Evolutionary conservation across 1,284 basidiomycete genomes (phyloP).

Genomic region (Ceratobasidium theobromae): DNA sequence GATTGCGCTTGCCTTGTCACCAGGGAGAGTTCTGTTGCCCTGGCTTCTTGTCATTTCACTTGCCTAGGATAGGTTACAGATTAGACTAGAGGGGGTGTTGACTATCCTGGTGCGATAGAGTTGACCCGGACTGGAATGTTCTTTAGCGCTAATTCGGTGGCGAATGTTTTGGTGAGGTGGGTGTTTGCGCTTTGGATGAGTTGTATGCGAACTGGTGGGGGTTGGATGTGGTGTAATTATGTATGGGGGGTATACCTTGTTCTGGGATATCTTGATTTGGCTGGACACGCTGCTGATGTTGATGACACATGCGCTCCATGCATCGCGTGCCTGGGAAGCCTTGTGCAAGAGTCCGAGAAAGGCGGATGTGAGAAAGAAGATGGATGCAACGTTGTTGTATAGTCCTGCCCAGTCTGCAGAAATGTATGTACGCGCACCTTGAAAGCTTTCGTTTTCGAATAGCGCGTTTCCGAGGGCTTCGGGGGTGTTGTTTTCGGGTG

Average conservation of each 20-base stretch:
- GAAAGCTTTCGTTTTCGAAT: conserved; percentile 65
- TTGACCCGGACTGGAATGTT: conserved; percentile 54
- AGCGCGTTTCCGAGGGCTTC: conserved; percentile 65
- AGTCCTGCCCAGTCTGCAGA: conserved; percentile 12
- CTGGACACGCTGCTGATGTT: conserved; percentile 79
- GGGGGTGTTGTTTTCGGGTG: conserved; percentile 60
- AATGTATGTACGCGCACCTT: conserved; percentile 36
- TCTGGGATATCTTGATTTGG: conserved; percentile 64
- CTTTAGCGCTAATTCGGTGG: conserved; percentile 71
- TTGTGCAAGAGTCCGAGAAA: conserved; percentile 69
- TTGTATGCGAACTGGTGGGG: conserved; percentile 69
- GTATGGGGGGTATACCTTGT: conserved; percentile 56
- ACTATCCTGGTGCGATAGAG: conserved; percentile 59
- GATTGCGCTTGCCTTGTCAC: background rate
- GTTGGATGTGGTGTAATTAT: background rate
- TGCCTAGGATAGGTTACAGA: conserved; percentile 37
- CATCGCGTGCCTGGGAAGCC: conserved; percentile 43
- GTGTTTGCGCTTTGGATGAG: conserved; percentile 73
- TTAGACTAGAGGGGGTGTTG: background rate
- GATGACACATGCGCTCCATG: conserved; percentile 60
- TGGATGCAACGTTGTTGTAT: conserved; percentile 63
- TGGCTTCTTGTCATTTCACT: conserved; percentile 67
- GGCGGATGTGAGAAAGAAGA: conserved; percentile 72
- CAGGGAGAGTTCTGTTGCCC: background rate
- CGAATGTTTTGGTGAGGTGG: conserved; percentile 70